Base-by-base conservation (phyloP, 1,139 yeast species). In the Nakaseomyces bracarensis region DNA sequence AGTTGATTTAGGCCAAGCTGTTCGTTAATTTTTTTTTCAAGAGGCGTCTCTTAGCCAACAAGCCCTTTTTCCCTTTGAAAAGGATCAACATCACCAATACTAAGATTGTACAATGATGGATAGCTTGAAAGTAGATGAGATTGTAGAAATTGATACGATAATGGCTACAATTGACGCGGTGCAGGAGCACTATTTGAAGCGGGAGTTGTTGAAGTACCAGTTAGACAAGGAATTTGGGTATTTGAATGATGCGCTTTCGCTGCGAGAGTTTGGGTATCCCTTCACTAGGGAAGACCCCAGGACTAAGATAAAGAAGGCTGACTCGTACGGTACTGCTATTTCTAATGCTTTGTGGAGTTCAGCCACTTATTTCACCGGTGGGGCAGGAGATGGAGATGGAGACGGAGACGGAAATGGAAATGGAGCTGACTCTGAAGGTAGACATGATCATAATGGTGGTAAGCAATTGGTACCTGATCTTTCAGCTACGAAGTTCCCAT, bases 111-210 rank as follows among this genome's bases (percentile, higher is more conserved):
- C n/a, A n/a, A n/a, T n/a, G n/a, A n/a, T n/a, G n/a, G n/a, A n/a
- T n/a, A n/a, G n/a, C n/a, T n/a, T n/a, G n/a, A n/a, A n/a, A n/a
- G n/a, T n/a, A n/a, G n/a, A n/a, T n/a, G n/a, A n/a, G n/a, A n/a
- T n/a, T n/a, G n/a, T n/a, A n/a, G n/a, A n/a, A n/a, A 22, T 22
- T 22, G n/a, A 9, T 11, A 26, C 6, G 33, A 7, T 14, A 14
- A 28, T 28, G 22, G 14, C 11, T 21, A 18, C 34, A 7, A 9
- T 26, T 14, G 31, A 36, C 6, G 29, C 82, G 3, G 68, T 73
- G 0, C 82, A 84, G 57, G 94, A 85, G 61, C 96, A 89, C 55
- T 84, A 83, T 59, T 70, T 89, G 44, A 89, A 89, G 63, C 77
- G 93, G 53, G 87, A 82, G 61, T 68, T 89, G 28, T 65, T 89